These are phyloP conservation scores for Neonectria hederae DNA, from an alignment of 2,329 filamentous ascomycete species.

Conservation along the genomic window DNA sequence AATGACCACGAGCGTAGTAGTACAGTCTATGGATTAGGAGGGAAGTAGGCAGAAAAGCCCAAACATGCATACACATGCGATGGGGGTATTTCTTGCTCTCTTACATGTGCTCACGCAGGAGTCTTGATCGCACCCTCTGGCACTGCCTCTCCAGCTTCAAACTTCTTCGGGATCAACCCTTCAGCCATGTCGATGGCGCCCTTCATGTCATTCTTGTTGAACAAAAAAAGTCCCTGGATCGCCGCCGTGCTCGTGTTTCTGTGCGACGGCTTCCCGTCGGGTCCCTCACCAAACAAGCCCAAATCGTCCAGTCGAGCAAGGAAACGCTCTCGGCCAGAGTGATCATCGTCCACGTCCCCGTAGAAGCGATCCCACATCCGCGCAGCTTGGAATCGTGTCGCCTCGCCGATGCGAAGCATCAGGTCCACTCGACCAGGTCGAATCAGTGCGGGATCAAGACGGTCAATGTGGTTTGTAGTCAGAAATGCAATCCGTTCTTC, in stretches of 20 bases:
- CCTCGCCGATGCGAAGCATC: constrained; percentile 89
- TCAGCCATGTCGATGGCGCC: constrained; percentile 86
- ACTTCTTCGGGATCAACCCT: constrained; percentile 66
- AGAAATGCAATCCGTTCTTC: constrained; percentile 94
- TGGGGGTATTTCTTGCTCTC: background rate
- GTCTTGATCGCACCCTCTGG: constrained; percentile 54
- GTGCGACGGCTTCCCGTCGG: constrained; percentile 56
- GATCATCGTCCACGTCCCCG: constrained; percentile 76
- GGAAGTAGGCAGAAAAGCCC: constrained; percentile 22
- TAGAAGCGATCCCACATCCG: constrained; percentile 97
- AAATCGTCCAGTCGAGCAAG: constrained; percentile 74
- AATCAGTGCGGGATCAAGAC: constrained; percentile 88
- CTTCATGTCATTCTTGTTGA: constrained; percentile 91
- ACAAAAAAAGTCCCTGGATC: constrained; percentile 92
- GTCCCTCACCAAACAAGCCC: constrained; percentile 71
- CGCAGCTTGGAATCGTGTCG: constrained; percentile 83
- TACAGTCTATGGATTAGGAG: constrained; percentile 19
- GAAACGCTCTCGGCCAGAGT: constrained; percentile 73
- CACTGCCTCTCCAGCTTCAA: constrained; percentile 57
- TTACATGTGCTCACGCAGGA: constrained; percentile 44
- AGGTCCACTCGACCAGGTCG: constrained; percentile 93
- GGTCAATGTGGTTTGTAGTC: constrained; percentile 93
- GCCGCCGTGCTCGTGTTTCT: constrained; percentile 84
- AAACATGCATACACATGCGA: constrained; percentile 15
- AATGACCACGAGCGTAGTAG: constrained; percentile 5